Evolutionary conservation across 148 eudicot species (phyloP), one percentile per base, ranked within the genome.

Genomic region (Dianthus caryophyllus): DNA sequence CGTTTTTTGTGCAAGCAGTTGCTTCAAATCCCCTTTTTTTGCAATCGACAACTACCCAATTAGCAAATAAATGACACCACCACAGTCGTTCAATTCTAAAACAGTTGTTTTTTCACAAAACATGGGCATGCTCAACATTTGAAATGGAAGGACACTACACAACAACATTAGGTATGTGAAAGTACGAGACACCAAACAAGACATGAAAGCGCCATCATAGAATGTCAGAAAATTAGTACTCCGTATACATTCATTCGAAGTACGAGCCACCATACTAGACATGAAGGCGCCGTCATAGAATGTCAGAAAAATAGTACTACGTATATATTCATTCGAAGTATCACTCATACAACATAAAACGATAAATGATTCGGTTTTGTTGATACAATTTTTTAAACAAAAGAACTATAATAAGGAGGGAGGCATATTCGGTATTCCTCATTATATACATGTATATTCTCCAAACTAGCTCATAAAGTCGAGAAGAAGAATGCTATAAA

Each of bases 21-120:
- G 71, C 80, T 94, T 90, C 75, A 94, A 73, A 53, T 94, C 80
- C 67, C 88, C 97, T 93, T 73, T 25, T 93, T 73, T 25, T 36
- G 48, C 55, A 30, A 44, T 31, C 53, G 7, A 33, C 7, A 69
- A 31, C 16, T 48, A 64, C 70, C 53, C 15, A 24, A 57, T 54
- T 38, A 61, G 65, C 38, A 65, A 63, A 38, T n/a, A 58, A 57
- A 46, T 39, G 30, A 48, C 55, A 76, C 72, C 20, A 52, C 41
- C 43, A 43, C 26, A 48, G 49, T 9, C 36, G 4, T 43, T 16
- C 64, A 58, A 15, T 13, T 33, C 16, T 31, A 18, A 58, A 63
- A 30, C 64, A 20, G n/a, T 20, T 39, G 8, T 16, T 11, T 62
- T 62, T 29, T 46, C 27, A n/a, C 6, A 48, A 52, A 62, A 47